These are phyloP conservation scores for Ascochyta fabae DNA, from an alignment of 2,329 filamentous ascomycete species.

Conservation along the genomic window DNA sequence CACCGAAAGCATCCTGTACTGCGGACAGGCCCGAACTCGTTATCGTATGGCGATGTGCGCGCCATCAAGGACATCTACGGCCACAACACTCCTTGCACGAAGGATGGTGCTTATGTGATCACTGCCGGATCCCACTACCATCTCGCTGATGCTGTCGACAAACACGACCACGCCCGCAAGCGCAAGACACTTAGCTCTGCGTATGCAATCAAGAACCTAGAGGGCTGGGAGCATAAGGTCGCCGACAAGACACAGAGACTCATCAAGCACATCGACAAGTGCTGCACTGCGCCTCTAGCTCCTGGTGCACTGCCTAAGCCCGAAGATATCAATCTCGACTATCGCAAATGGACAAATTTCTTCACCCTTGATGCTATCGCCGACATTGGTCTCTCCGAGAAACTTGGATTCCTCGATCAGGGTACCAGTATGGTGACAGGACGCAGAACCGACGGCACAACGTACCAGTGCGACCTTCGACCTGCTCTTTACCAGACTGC, in stretches of 20 bases:
- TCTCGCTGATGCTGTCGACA: conserved; percentile 61
- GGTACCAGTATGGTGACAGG: conserved; percentile 56
- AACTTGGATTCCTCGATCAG: conserved; percentile 59
- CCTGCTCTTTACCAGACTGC: conserved; percentile 60
- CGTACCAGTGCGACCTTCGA: conserved; percentile 57
- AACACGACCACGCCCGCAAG: conserved; percentile 60
- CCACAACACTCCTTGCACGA: conserved; percentile 59
- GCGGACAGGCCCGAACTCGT: conserved; percentile 39
- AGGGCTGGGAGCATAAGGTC: conserved; percentile 63
- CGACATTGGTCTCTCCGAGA: conserved; percentile 61
- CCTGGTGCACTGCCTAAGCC: conserved; percentile 31
- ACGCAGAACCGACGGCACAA: conserved; percentile 55
- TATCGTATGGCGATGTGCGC: conserved; percentile 41
- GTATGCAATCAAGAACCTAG: conserved; percentile 62
- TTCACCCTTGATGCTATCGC: conserved; percentile 65
- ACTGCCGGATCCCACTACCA: conserved; percentile 59
- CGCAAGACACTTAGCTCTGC: conserved; percentile 59
- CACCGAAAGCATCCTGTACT: conserved; percentile 57
- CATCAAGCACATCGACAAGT: conserved; percentile 53
- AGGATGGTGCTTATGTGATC: conserved; percentile 57
- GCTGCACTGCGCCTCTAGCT: conserved; percentile 49
- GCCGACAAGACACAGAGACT: conserved; percentile 58
- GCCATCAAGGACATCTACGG: conserved; percentile 60
- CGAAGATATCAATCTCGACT: conserved; percentile 57
- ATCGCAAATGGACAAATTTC: conserved; percentile 61